Base-by-base conservation (phyloP, 441 rosid species). In the Arabidopsis hybrid region DNA sequence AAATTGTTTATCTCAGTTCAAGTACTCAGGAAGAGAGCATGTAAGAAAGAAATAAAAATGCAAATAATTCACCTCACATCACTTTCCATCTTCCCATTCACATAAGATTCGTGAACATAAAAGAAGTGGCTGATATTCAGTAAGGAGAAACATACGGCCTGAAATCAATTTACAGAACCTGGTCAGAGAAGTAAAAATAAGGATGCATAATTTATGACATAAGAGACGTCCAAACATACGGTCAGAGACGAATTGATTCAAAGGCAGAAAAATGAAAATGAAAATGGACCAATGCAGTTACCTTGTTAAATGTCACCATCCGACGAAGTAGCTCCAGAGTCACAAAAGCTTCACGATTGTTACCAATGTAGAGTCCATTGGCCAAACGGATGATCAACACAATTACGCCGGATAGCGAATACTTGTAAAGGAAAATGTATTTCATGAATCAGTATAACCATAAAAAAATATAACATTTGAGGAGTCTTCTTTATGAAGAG, bases 311-410 rank as follows among this genome's bases (percentile, higher is more conserved):
- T 65, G 95, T 90, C 69, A 91, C 88, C 91, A 95, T 84, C 68
- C 90, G 88, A 78, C 78, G 79, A 63, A 95, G 85, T 60, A 95
- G 88, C 76, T 91, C 97, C 43, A 95, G 90, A 76, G 71, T 84
- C 79, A 65, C 85, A 84, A 81, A 63, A 62, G 82, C 82, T 81
- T 91, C 97, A 68, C 80, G 77, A 38, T 80, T 89, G 72, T 81
- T 81, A 78, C 87, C 96, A 53, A 70, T 67, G 65, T 84, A 83
- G 50, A 75, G 82, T 80, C 77, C 88, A 67, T 89, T 92, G 59
- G 95, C 94, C 86, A 95, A 79, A 71, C 82, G 97, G 77, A 93
- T 79, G 67, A 95, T 91, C 83, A 95, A 80, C 69, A 95, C 86
- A 21, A 85, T 77, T 75, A 89, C 56, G 16, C 94, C 98, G 34